phyloP scores from a whole-genome alignment of 257 asterid species.

The Handroanthus guayacan region DNA sequence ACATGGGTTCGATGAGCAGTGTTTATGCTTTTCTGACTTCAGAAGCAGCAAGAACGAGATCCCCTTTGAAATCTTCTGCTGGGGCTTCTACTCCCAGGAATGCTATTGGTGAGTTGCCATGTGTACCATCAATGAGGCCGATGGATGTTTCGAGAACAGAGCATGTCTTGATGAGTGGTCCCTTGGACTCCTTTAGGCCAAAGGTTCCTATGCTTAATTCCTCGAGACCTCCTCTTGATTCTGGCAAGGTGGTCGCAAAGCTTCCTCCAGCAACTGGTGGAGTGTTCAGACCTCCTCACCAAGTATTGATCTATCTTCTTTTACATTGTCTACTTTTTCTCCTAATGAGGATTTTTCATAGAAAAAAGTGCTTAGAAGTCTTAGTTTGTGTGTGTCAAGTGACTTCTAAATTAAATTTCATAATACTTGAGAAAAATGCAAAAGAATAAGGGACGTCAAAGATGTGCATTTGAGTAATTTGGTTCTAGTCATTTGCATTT shows the following conservation, averaged over 20 bases:
- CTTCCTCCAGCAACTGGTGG: slow-evolving; percentile 51
- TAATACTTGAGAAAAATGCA: background rate
- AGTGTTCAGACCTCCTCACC: slow-evolving; percentile 43
- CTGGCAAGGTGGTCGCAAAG: slow-evolving; percentile 41
- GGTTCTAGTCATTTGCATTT: background rate
- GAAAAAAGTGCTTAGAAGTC: background rate
- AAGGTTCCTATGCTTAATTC: slow-evolving; percentile 45
- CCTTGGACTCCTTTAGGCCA: slow-evolving; percentile 39
- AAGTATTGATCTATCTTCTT: slow-evolving; percentile 47
- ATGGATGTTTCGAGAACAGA: slow-evolving; percentile 40
- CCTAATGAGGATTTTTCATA: background rate
- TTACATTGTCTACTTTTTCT: slow-evolving; percentile 1
- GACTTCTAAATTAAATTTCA: background rate
- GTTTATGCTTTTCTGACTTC: slow-evolving; percentile 50
- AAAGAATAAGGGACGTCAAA: too few species aligned
- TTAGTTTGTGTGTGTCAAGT: background rate
- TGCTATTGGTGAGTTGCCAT: slow-evolving; percentile 43
- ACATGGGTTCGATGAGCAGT: slow-evolving; percentile 42
- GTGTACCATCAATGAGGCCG: slow-evolving; percentile 40
- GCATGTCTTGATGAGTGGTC: slow-evolving; percentile 24
- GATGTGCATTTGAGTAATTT: background rate
- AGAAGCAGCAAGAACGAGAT: slow-evolving; percentile 41
- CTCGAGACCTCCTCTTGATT: slow-evolving; percentile 37
- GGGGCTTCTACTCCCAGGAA: slow-evolving; percentile 44
- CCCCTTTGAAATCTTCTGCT: slow-evolving; percentile 38